These are phyloP conservation scores for Kwoniella europaea DNA, from an alignment of 768 basidiomycete genomes.

Conservation along the genomic window DNA sequence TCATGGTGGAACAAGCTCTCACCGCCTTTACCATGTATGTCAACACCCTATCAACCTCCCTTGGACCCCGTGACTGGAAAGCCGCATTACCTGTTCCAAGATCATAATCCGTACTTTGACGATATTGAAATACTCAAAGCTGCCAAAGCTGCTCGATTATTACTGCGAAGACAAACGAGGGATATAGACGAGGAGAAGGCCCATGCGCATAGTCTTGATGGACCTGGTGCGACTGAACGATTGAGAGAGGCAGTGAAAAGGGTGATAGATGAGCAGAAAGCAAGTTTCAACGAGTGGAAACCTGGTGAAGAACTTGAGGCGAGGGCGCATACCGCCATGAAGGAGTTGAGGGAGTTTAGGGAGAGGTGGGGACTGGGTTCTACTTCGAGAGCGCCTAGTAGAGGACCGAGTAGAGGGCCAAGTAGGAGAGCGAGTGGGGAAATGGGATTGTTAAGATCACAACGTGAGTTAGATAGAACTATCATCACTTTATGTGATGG, in stretches of 20 bases:
- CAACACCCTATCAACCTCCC: conserved; percentile 51
- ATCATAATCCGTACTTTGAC: conserved; percentile 60
- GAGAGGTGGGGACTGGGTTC: conserved; percentile 33
- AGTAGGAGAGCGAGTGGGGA: conserved; percentile 41
- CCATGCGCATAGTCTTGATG: conserved; percentile 9
- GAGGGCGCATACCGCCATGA: conserved; percentile 44
- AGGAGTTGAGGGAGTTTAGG: conserved; percentile 50
- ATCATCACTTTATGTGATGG: neutral
- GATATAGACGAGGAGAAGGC: conserved; percentile 48
- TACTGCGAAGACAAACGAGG: conserved; percentile 56
- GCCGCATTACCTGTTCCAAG: conserved; percentile 61
- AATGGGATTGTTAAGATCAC: conserved; percentile 13
- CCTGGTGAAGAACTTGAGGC: conserved; percentile 49
- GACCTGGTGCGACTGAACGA: conserved; percentile 34
- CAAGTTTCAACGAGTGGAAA: conserved; percentile 47
- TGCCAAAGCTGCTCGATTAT: conserved; percentile 58
- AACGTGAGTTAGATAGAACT: conserved; percentile 25
- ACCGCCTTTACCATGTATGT: conserved; percentile 54
- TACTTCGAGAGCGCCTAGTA: conserved; percentile 38
- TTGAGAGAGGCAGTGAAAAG: conserved; percentile 50
- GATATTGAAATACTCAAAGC: conserved; percentile 61
- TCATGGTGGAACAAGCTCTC: conserved; percentile 63
- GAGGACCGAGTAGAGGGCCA: conserved; percentile 45
- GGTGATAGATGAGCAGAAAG: conserved; percentile 49
- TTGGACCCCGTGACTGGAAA: conserved; percentile 34